Base-by-base conservation (phyloP, 805 yeast species). In the Schizosaccharomyces osmophilus region DNA sequence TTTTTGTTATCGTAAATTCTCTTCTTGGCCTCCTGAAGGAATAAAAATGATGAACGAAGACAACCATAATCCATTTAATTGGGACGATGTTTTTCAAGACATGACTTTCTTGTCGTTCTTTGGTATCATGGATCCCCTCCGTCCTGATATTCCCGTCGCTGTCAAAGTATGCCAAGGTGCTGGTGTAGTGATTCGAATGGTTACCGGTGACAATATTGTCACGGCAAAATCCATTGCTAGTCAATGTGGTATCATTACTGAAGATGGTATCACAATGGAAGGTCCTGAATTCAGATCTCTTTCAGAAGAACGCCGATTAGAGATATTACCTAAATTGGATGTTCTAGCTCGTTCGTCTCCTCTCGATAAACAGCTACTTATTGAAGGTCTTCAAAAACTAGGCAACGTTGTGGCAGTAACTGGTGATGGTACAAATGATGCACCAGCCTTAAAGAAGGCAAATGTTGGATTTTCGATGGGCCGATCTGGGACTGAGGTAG, bases 381-480 rank as follows among this genome's bases (percentile, higher is more conserved):
- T 94, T 43, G 85, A 84, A 64, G 82, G 88, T 13, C 75, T 93
- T 67, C 82, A 84, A 68, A 75, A 77, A 45, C 77, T 82, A 69
- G 95, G 94, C 29, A 97, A 93, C 69, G 95, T 90, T 43, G 98
- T 93, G 60, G 98, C 98, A 1, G 97, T 90, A 43, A 93, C 99
- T 48, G 99, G 98, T 69, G 99, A 93, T 71, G 99, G 99, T 73
- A 90, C 97, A 8, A 93, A 93, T 71, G 99, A 93, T 77, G 98
- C 97, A 0, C 97, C 97, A 17, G 97, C 98, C 2, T 78, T 93
- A 69, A 87, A 90, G 69, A 77, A 89, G 63, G 99, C 98, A 0
- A 97, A 93, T 73, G 95, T 93, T 63, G 99, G 99, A 1, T 90
- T 93, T 69, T 86, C 97, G 2, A 93, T 93, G 99, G 99, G 99